phyloP scores from a whole-genome alignment of 75 land plant genomes.

The Pinus albicaulis region DNA sequence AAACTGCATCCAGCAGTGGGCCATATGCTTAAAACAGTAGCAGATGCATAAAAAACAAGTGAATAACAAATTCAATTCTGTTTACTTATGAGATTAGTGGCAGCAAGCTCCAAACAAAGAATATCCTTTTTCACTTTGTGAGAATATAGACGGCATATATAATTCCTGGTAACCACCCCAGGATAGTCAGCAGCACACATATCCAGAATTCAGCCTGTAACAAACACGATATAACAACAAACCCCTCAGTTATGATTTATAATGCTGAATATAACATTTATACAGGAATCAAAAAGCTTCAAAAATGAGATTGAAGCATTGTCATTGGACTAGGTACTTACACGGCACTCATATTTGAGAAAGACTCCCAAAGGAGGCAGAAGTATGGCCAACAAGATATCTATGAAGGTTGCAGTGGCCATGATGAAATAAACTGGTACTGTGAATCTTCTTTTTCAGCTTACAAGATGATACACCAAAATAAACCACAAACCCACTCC shows the following conservation, averaged over 20 bases:
- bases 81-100: too few relatives aligned
- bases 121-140: background rate
- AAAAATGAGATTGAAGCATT: background rate
- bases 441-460: background rate
- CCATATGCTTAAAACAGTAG: too few relatives aligned
- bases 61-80: too few relatives aligned
- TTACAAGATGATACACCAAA: too few relatives aligned
- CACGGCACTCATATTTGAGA: constrained; percentile 25
- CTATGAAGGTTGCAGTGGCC: constrained; percentile 7
- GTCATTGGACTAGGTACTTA: background rate
- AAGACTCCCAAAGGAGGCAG: constrained; percentile 40
- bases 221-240: background rate
- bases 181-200: background rate
- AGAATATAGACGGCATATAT: background rate
- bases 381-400: constrained; percentile 28
- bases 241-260: too few relatives aligned
- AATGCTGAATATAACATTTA: too few relatives aligned
- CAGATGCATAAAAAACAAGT: too few relatives aligned
- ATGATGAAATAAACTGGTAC: background rate
- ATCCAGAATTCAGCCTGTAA: background rate
- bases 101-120: too few relatives aligned
- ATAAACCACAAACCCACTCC: too few relatives aligned
- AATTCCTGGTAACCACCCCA: too few relatives aligned
- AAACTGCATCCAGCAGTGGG: too few relatives aligned
- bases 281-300: background rate